Conservation (phyloP, 23 red algal genomes). For the Gracilaria caudata region DNA sequence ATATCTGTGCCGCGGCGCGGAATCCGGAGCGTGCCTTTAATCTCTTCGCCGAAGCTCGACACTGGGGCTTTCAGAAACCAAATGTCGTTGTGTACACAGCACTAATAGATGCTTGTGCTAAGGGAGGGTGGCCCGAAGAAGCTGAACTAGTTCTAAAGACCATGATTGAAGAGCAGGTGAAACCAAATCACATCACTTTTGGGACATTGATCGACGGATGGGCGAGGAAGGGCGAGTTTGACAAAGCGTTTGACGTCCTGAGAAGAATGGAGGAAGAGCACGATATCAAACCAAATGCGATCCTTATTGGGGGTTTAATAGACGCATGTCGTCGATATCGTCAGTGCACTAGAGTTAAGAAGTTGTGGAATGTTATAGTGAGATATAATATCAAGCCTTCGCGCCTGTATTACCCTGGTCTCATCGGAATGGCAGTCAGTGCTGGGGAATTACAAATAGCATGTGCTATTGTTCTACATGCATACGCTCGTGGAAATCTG, state of each 20-base stretch:
- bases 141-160: conserved; percentile 48
- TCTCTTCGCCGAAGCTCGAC: conserved; percentile 75
- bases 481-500: conserved; percentile 50
- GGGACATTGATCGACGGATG: conserved; percentile 69
- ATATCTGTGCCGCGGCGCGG: conserved; percentile 61
- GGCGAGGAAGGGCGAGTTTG: conserved; percentile 48
- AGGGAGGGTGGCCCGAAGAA: conserved; percentile 64
- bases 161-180: conserved; percentile 54
- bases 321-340: conserved; percentile 37
- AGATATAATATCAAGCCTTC: conserved; percentile 52
- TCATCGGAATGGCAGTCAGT: conserved; percentile 50
- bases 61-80: conserved; percentile 40
- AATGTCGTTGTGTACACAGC: conserved; percentile 74
- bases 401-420: conserved; percentile 30
- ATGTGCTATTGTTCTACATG: conserved; percentile 53
- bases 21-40: conserved; percentile 72
- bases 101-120: conserved; percentile 74
- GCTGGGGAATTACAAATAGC: conserved; percentile 33
- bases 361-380: conserved; percentile 56
- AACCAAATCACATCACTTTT: conserved; percentile 77
- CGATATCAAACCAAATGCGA: conserved; percentile 35
- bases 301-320: conserved; percentile 63
- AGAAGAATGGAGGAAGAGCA: conserved; percentile 45
- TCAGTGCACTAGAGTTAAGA: conserved; percentile 12
- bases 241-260: conserved; percentile 50